phyloP scores from a whole-genome alignment of 1,284 basidiomycete species.

The Fomitiporia mediterranea region DNA sequence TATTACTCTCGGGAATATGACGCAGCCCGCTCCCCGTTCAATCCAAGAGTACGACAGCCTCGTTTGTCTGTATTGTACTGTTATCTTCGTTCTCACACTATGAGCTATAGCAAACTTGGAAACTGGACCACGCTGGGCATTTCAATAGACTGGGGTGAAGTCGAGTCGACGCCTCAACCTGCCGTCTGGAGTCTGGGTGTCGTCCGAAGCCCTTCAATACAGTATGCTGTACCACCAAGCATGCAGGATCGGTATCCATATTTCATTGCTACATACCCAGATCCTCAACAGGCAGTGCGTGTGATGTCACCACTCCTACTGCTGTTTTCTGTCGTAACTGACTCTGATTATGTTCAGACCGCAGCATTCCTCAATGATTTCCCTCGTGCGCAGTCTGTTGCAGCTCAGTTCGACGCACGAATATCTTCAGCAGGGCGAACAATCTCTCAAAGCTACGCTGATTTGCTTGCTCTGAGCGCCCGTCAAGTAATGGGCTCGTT shows the following conservation, averaged over 20 bases:
- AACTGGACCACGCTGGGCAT: conserved; percentile 34
- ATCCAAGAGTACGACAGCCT: not conserved
- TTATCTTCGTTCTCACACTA: not conserved
- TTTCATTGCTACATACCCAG: conserved; percentile 29
- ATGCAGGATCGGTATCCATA: conserved; percentile 29
- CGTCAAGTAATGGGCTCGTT: conserved; percentile 38
- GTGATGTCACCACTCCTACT: not conserved
- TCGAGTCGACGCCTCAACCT: conserved; percentile 25
- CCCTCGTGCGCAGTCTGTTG: conserved; percentile 28
- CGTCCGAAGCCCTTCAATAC: conserved; percentile 36
- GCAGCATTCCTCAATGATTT: conserved; percentile 37
- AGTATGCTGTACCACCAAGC: conserved; percentile 28
- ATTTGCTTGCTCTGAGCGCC: conserved; percentile 35
- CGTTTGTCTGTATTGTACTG: too few species aligned
- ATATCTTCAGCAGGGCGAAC: not conserved
- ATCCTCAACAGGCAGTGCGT: conserved; percentile 2
- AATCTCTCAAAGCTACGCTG: conserved; percentile 33
- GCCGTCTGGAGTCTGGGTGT: conserved; percentile 40
- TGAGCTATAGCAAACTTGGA: conserved; percentile 16
- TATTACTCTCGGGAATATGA: not conserved
- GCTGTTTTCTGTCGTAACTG: not conserved
- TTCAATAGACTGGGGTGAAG: conserved; percentile 28
- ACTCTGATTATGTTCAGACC: conserved; percentile 27
- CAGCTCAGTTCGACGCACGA: conserved; percentile 32
- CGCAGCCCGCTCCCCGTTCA: conserved; percentile 6